A percentile compares a stretch with the other conserved stretches of the same genome.
Evolutionary conservation across 179 eudicot genomes (phyloP).

Genomic region (Heliamphora pulchella): DNA sequence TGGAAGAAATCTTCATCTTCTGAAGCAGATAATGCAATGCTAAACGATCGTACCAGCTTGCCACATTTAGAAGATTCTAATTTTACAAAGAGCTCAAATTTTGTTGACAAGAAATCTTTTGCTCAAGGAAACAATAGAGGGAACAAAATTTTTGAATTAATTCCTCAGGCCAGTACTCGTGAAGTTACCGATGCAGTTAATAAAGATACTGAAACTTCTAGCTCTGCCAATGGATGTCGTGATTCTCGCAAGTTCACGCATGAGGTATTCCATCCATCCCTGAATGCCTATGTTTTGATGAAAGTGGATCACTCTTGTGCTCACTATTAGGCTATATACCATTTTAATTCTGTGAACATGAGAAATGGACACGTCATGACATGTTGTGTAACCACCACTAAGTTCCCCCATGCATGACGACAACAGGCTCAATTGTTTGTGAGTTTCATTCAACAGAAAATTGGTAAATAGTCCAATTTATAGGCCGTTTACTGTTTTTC

Average conservation of each 20-base stretch:
- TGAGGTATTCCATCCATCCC: constrained; percentile 40
- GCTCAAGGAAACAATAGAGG: constrained; percentile 26
- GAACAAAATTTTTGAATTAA: constrained; percentile 18
- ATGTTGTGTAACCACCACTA: neutral
- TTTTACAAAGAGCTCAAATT: constrained; percentile 13
- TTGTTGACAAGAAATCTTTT: constrained; percentile 1
- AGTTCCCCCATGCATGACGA: constrained; percentile 3
- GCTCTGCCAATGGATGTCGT: constrained; percentile 17
- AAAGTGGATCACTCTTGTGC: neutral
- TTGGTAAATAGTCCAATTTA: too few relatives aligned
- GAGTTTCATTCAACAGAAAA: too few relatives aligned
- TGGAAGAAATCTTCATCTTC: constrained; percentile 37
- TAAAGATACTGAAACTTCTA: constrained; percentile 33
- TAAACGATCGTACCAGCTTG: constrained; percentile 20
- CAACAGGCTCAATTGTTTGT: too few relatives aligned
- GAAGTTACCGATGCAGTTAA: constrained; percentile 27
- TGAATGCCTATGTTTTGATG: neutral
- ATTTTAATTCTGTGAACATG: constrained; percentile 1
- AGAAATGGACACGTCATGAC: neutral
- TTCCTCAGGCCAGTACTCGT: constrained; percentile 24
- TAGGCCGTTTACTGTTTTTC: too few relatives aligned
- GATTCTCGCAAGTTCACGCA: constrained; percentile 23
- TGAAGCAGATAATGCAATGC: constrained; percentile 22
- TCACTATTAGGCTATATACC: neutral
- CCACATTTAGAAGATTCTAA: constrained; percentile 19